Percentiles rank a stretch among this genome's conserved stretches.
phyloP scores from a whole-genome alignment of 768 basidiomycete species.

The Lentinula edodes region DNA sequence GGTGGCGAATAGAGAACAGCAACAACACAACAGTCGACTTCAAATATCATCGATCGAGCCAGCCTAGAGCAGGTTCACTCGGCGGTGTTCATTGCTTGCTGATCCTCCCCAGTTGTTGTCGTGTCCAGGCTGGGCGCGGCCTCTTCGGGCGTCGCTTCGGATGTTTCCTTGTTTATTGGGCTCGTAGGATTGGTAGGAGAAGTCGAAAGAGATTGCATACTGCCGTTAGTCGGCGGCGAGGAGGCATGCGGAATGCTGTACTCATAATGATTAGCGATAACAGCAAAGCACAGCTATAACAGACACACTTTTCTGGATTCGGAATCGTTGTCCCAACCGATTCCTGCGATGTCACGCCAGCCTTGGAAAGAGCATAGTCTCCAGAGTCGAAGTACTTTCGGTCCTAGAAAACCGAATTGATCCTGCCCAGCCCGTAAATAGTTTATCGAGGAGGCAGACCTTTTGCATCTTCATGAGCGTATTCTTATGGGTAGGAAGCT shows the following conservation, averaged over 20 bases:
- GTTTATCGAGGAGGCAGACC: conserved; percentile 36
- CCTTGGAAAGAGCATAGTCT: conserved; percentile 96
- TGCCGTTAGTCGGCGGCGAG: conserved; percentile 49
- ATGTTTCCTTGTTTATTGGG: conserved; percentile 33
- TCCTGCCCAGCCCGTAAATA: conserved; percentile 4
- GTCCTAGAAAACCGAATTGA: conserved; percentile 51
- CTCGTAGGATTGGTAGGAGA: conserved; percentile 71
- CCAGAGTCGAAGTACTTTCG: conserved; percentile 99
- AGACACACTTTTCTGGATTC: conserved; percentile 84
- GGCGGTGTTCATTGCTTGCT: neutral
- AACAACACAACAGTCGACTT: neutral
- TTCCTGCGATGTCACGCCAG: conserved; percentile 82
- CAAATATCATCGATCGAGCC: neutral
- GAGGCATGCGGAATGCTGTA: conserved; percentile 90
- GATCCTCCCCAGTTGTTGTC: neutral
- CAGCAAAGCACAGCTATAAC: neutral
- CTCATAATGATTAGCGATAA: neutral
- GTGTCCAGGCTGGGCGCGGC: neutral
- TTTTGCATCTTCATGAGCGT: conserved; percentile 93
- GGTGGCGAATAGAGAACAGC: neutral
- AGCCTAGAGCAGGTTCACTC: neutral
- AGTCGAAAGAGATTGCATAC: conserved; percentile 53
- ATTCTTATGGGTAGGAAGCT: conserved; percentile 91
- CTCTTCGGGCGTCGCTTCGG: neutral
- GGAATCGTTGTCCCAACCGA: conserved; percentile 95